Conservation (phyloP, 768 basidiomycete genomes). For the Galerina marginata region DNA sequence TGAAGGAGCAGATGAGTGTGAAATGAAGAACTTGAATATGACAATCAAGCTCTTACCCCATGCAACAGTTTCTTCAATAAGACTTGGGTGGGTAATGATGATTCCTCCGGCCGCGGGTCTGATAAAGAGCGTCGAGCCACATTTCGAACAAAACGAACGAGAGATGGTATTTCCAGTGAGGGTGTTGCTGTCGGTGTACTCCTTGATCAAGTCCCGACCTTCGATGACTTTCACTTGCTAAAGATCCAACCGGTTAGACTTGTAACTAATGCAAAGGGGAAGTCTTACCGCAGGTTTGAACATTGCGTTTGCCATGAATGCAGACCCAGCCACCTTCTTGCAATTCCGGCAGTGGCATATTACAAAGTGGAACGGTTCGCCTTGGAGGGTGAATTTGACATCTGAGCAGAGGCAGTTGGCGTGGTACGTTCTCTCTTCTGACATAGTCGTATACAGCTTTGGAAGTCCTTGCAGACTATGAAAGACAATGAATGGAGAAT, state of each 20-base stretch:
- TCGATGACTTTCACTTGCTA: slow-evolving; percentile 29
- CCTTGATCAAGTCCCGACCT: slow-evolving; percentile 28
- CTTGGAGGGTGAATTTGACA: slow-evolving; percentile 30
- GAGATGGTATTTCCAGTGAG: slow-evolving; percentile 31
- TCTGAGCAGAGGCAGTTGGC: slow-evolving; percentile 35
- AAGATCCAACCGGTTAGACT: not conserved
- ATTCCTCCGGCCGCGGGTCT: slow-evolving; percentile 24
- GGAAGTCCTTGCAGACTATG: not conserved
- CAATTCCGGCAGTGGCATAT: slow-evolving; percentile 42
- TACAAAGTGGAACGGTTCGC: slow-evolving; percentile 35
- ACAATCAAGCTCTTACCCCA: slow-evolving; percentile 24
- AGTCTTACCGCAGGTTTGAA: slow-evolving; percentile 33
- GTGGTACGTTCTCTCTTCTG: slow-evolving; percentile 16
- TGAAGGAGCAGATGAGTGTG: not conserved
- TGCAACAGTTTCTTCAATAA: slow-evolving; percentile 25
- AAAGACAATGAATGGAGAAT: not conserved
- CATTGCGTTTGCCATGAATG: slow-evolving; percentile 37
- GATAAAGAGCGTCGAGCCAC: slow-evolving; percentile 33
- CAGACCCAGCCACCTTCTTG: slow-evolving; percentile 35
- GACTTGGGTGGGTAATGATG: slow-evolving; percentile 27
- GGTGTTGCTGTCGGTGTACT: slow-evolving; percentile 31
- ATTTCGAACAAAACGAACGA: slow-evolving; percentile 36
- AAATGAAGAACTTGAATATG: not conserved
- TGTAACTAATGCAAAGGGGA: not conserved
- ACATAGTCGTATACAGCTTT: not conserved